Conservation (phyloP, 495 filamentous ascomycete species). For the Xylona heveae region DNA sequence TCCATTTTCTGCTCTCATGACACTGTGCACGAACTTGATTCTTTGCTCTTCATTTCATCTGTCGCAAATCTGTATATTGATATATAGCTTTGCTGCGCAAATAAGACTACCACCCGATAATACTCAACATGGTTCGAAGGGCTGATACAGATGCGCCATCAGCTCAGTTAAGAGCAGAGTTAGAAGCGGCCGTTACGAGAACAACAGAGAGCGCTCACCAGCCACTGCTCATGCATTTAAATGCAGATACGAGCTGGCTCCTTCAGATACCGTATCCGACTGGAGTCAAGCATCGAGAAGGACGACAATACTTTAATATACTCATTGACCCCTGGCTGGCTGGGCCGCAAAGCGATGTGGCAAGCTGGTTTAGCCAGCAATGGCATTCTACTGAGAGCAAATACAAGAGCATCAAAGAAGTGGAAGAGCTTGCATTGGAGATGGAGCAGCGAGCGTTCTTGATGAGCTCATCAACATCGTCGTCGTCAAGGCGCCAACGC, state of each 20-base stretch:
- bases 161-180: too few species aligned
- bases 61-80: too few species aligned
- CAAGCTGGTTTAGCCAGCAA: slow-evolving; percentile 31
- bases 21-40: too few species aligned
- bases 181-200: too few species aligned
- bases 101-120: too few species aligned
- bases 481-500: background rate
- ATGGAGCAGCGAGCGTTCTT: slow-evolving; percentile 4
- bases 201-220: too few species aligned
- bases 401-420: slow-evolving; percentile 16
- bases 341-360: slow-evolving; percentile 29
- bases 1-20: too few species aligned
- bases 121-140: too few species aligned
- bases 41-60: too few species aligned
- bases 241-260: slow-evolving; percentile 36
- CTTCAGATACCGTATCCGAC: slow-evolving; percentile 27
- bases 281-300: slow-evolving; percentile 8
- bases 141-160: too few species aligned
- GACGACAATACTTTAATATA: slow-evolving; percentile 26
- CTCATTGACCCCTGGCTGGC: slow-evolving; percentile 33
- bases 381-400: slow-evolving; percentile 25
- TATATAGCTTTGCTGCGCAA: too few species aligned
- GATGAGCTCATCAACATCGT: background rate
- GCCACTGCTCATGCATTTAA: slow-evolving; percentile 32
- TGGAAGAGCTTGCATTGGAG: slow-evolving; percentile 16